Percentiles rank a stretch among this genome's conserved stretches.
Conservation (phyloP, 352 stramenopile genomes). For the Globisporangium canariense region DNA sequence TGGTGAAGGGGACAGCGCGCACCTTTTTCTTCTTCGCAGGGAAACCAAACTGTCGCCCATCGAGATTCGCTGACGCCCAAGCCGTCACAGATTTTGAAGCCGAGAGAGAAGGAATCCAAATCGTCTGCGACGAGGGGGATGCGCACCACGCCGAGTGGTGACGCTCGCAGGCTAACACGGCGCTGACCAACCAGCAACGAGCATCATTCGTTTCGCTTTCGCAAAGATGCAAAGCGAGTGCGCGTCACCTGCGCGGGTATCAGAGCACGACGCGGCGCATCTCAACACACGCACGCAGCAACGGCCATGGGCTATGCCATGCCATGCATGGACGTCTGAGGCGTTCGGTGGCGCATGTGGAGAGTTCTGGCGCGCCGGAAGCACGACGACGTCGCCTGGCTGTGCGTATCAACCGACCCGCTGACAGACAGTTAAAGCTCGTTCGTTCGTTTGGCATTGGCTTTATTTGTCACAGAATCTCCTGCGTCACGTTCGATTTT, state of each 20-base stretch:
- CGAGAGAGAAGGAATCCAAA: constrained; percentile 12
- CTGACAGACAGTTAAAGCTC: neutral
- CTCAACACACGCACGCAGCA: neutral
- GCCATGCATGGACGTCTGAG: too few relatives aligned
- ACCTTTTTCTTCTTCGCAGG: neutral
- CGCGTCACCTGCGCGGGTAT: neutral
- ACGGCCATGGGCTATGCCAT: too few relatives aligned
- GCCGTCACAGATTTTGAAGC: constrained; percentile 22
- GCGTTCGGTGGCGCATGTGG: neutral
- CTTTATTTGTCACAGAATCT: constrained; percentile 12
- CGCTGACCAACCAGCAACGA: constrained; percentile 23
- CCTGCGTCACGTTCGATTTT: constrained; percentile 3
- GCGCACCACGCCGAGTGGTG: constrained; percentile 8
- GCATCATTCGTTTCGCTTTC: neutral
- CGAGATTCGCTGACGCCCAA: constrained; percentile 17
- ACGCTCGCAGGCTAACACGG: constrained; percentile 30
- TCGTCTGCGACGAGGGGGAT: constrained; percentile 27
- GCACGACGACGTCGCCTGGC: neutral
- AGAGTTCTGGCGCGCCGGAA: neutral
- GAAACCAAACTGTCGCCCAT: neutral
- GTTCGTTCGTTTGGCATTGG: neutral
- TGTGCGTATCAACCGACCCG: too few relatives aligned
- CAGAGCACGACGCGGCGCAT: constrained; percentile 1
- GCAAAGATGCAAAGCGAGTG: constrained; percentile 7
- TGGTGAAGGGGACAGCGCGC: neutral